Evolutionary conservation across 345 rosid species (phyloP).

Genomic region (Clarkia xantiana): DNA sequence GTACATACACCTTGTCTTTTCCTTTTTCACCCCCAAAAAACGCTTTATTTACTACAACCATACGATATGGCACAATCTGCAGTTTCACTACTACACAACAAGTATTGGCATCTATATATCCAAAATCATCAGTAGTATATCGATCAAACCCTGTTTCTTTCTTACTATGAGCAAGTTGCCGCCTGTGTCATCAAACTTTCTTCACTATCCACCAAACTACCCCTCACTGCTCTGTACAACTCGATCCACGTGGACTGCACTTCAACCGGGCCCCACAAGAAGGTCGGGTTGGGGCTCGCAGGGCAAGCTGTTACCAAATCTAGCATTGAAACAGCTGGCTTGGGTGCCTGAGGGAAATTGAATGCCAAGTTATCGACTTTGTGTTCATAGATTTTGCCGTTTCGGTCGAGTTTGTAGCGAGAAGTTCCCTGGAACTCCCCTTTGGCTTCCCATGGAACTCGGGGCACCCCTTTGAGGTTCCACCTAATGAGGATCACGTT

Average conservation of each 20-base stretch:
- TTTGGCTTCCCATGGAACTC: slow-evolving; percentile 93
- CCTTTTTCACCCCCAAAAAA: background rate
- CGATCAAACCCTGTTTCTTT: background rate
- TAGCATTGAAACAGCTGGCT: slow-evolving; percentile 61
- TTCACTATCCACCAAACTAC: slow-evolving; percentile 44
- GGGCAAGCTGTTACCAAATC: slow-evolving; percentile 78
- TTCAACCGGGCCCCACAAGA: slow-evolving; percentile 48
- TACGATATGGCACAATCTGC: slow-evolving; percentile 2
- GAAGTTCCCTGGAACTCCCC: slow-evolving; percentile 92
- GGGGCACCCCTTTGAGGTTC: slow-evolving; percentile 76
- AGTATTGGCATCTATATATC: background rate
- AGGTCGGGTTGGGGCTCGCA: slow-evolving; percentile 77
- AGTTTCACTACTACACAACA: slow-evolving; percentile 1
- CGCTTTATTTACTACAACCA: slow-evolving; percentile 6
- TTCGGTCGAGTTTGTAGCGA: slow-evolving; percentile 71
- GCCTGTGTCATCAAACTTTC: slow-evolving; percentile 22
- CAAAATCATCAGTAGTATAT: background rate
- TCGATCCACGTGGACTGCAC: slow-evolving; percentile 58
- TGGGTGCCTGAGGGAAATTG: slow-evolving; percentile 64
- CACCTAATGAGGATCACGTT: slow-evolving; percentile 82
- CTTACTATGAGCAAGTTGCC: slow-evolving; percentile 40
- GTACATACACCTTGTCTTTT: slow-evolving; percentile 4
- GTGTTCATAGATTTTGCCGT: slow-evolving; percentile 79
- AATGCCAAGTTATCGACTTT: slow-evolving; percentile 86
- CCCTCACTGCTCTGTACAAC: slow-evolving; percentile 47